Evolutionary conservation across 1,284 basidiomycete genomes (phyloP).

Genomic region (Trametes hirsuta): DNA sequence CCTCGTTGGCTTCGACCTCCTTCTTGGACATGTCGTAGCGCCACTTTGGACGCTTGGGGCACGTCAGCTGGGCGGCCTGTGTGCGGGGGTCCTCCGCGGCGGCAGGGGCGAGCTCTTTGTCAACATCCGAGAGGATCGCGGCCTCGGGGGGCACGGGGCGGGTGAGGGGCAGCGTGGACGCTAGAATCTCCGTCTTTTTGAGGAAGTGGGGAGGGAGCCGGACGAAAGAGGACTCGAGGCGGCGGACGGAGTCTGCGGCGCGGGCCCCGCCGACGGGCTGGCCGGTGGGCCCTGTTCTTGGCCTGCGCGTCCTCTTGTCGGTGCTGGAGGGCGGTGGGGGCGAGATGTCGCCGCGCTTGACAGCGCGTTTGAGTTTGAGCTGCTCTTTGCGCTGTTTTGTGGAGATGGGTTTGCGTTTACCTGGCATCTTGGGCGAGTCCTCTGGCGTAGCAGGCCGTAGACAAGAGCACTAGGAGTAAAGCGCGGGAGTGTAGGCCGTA

Average conservation of each 20-base stretch:
- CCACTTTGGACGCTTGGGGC: slow-evolving; percentile 83
- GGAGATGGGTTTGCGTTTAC: slow-evolving; percentile 63
- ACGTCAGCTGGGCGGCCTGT: slow-evolving; percentile 41
- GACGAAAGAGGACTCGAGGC: slow-evolving; percentile 75
- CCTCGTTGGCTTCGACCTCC: slow-evolving; percentile 87
- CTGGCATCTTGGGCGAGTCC: slow-evolving; percentile 37
- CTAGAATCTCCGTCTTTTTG: slow-evolving; percentile 61
- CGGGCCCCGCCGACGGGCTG: slow-evolving; percentile 18
- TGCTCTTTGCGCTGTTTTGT: slow-evolving; percentile 73
- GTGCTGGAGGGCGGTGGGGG: slow-evolving; percentile 44
- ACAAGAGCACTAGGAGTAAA: too few species aligned
- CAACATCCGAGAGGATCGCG: slow-evolving; percentile 44
- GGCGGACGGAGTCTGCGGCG: slow-evolving; percentile 40
- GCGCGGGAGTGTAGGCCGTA: too few species aligned
- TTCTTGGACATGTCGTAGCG: slow-evolving; percentile 80
- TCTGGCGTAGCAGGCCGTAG: too few species aligned
- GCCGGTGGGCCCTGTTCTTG: slow-evolving; percentile 6
- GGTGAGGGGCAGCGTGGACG: slow-evolving; percentile 54
- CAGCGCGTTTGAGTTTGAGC: slow-evolving; percentile 75
- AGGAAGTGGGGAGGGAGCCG: slow-evolving; percentile 67
- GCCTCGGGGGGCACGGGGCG: slow-evolving; percentile 60
- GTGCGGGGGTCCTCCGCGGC: slow-evolving; percentile 31
- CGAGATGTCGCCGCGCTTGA: slow-evolving; percentile 74
- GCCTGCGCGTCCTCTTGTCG: slow-evolving; percentile 25
- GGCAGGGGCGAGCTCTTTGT: not conserved